Conservation (phyloP, 2,329 filamentous ascomycete species). For the Paecilomyces formosus region DNA sequence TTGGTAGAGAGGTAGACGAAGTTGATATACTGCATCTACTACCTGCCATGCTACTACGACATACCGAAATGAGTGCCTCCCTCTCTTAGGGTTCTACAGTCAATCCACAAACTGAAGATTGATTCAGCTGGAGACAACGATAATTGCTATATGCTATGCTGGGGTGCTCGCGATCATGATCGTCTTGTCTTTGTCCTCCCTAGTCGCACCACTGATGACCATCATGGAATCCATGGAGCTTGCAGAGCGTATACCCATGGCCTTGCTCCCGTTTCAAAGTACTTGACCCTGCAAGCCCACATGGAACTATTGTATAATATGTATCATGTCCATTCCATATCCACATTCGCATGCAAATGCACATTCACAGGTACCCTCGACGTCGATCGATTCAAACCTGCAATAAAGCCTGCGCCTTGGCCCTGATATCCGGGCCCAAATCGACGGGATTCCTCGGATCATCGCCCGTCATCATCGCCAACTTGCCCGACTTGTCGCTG, state of each 20-base stretch:
- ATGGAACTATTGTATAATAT: neutral
- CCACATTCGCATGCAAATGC: neutral
- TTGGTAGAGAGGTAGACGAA: too few species aligned
- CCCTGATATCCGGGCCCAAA: conserved; percentile 20
- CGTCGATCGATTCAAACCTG: conserved; percentile 1
- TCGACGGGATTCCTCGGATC: conserved; percentile 17
- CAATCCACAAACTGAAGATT: too few species aligned
- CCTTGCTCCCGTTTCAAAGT: too few species aligned
- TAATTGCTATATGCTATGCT: too few species aligned
- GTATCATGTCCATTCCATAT: neutral
- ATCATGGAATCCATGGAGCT: too few species aligned
- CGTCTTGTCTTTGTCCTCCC: neutral
- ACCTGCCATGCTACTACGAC: too few species aligned
- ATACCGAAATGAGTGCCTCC: too few species aligned
- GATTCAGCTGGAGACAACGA: too few species aligned
- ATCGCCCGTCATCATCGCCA: conserved; percentile 21
- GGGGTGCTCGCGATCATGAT: neutral
- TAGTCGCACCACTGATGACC: neutral
- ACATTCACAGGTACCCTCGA: neutral
- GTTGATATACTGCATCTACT: too few species aligned
- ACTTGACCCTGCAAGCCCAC: too few species aligned
- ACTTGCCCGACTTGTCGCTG: conserved; percentile 18
- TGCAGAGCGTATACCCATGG: too few species aligned
- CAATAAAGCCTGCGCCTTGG: conserved; percentile 14
- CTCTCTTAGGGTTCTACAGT: too few species aligned